Evolutionary conservation across 208 protist species (phyloP), one percentile per base, ranked within the genome.

Genomic region (Plasmodiophora brassicae): DNA sequence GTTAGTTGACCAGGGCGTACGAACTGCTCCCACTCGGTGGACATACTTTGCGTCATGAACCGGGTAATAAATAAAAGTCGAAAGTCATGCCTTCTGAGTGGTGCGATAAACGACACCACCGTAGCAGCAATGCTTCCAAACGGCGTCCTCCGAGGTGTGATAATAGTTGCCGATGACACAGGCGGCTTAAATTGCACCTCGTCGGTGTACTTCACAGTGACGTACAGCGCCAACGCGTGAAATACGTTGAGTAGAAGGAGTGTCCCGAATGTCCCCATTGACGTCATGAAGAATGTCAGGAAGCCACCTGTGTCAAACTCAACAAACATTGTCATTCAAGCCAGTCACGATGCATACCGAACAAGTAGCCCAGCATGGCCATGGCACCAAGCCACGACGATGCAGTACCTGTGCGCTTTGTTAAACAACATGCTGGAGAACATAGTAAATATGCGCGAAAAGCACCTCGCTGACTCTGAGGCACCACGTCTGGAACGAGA

Each of bases 21-120:
- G n/a, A n/a, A n/a, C n/a, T n/a, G n/a, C n/a, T n/a, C n/a, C n/a
- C n/a, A n/a, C n/a, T n/a, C n/a, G n/a, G n/a, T n/a, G n/a, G n/a
- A n/a, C n/a, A n/a, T 78, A 78, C 65, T 36, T 32, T 78, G 65
- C n/a, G 65, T 78, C 14, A 78, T n/a, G n/a, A 78, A 78, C n/a
- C 65, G 5, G 5, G 14, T 78, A 5, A 78, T 38, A 32, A 78
- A 78, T n/a, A 78, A 38, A 5, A 78, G n/a, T 32, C 32, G 65
- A 32, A 78, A 78, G n/a, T 78, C 65, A 32, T 78, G 65, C n/a
- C n/a, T 5, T 14, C 41, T 44, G 41, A 78, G 65, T 14, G 65
- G 65, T 32, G 10, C 41, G 5, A 78, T 78, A 8, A 78, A 14
- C 5, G 65, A 78, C 14, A 78, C 14, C 65, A 78, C 14, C 20